Evolutionary conservation across 2,329 filamentous ascomycete genomes (phyloP).

Genomic region (Penicillium sp.): DNA sequence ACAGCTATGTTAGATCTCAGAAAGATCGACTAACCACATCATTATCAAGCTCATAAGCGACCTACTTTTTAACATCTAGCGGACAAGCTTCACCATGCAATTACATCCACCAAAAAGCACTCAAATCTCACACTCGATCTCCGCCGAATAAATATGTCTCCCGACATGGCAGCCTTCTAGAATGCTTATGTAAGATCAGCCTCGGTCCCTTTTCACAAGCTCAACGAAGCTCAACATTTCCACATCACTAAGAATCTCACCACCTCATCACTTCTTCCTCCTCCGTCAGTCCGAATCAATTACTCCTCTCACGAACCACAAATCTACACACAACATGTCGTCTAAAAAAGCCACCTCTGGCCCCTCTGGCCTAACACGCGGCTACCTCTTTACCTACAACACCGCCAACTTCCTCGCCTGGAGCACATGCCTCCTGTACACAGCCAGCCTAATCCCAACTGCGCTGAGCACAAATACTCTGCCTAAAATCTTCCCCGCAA

Average conservation of each 20-base stretch:
- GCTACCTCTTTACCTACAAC: constrained; percentile 88
- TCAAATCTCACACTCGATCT: constrained; percentile 1
- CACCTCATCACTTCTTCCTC: neutral
- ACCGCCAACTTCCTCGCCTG: constrained; percentile 75
- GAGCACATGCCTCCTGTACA: constrained; percentile 73
- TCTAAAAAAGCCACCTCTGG: constrained; percentile 24
- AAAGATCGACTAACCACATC: too few species aligned
- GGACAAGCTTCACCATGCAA: neutral
- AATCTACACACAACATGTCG: constrained; percentile 17
- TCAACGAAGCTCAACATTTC: constrained; percentile 11
- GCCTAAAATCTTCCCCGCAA: constrained; percentile 51
- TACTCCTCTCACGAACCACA: neutral
- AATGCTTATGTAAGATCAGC: constrained; percentile 25
- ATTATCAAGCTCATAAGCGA: neutral
- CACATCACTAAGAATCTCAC: neutral
- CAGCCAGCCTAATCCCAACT: constrained; percentile 60
- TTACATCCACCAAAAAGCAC: neutral
- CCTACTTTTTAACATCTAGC: neutral
- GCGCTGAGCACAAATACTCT: constrained; percentile 54
- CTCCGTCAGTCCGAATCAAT: neutral
- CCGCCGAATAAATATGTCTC: constrained; percentile 4
- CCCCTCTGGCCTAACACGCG: constrained; percentile 56
- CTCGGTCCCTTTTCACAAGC: constrained; percentile 17
- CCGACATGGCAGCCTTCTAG: constrained; percentile 18
- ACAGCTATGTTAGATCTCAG: neutral